Evolutionary conservation across 1,284 basidiomycete species (phyloP).

Genomic region (Ceratorhiza oryzae-sativae): DNA sequence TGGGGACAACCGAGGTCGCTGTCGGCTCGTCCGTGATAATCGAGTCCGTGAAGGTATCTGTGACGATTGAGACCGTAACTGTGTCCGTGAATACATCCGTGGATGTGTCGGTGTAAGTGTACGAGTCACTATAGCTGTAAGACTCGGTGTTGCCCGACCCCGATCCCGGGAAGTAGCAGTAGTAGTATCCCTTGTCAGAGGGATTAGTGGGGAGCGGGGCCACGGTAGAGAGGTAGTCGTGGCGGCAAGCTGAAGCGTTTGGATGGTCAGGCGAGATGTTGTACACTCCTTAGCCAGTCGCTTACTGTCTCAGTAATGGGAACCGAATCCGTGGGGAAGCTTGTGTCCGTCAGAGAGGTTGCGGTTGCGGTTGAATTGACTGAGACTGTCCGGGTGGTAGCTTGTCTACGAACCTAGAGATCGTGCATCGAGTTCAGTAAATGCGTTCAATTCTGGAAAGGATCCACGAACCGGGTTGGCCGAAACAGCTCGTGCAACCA

Average conservation of each 20-base stretch:
- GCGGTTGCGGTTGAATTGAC: not conserved
- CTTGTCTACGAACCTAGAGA: not conserved
- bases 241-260: not conserved
- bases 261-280: not conserved
- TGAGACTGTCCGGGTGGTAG: not conserved
- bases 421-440: too few relatives aligned
- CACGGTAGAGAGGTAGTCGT: not conserved
- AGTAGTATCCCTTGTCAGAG: not conserved
- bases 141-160: not conserved
- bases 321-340: not conserved
- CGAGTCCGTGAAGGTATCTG: not conserved
- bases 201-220: not conserved
- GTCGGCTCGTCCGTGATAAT: not conserved
- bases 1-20: not conserved
- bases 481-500: slow-evolving; percentile 20
- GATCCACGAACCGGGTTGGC: slow-evolving; percentile 25
- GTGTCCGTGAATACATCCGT: slow-evolving; percentile 4
- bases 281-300: too few relatives aligned
- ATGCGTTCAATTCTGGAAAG: not conserved
- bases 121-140: not conserved
- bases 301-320: not conserved
- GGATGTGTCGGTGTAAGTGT: not conserved
- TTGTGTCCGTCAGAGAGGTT: not conserved
- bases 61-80: not conserved
- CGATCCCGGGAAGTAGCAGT: slow-evolving; percentile 20